Evolutionary conservation across 2,329 filamentous ascomycete genomes (phyloP), one percentile per base, ranked within the genome.

Genomic region (Beauveria sp.): DNA sequence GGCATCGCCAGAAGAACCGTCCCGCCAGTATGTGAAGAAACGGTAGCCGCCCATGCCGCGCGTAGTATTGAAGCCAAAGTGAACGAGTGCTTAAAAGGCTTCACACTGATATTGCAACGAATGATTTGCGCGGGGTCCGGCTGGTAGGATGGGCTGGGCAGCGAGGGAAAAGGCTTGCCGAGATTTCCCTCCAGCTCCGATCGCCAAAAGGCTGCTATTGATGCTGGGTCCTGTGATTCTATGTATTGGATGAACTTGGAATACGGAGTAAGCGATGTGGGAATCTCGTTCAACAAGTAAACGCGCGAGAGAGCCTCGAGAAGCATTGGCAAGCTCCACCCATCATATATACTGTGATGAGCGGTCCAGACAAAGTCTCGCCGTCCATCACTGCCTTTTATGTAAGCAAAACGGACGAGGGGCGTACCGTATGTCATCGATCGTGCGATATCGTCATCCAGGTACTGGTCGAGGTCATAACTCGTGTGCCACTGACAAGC

Each of bases 21-120:
- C 56, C 24, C 71, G 61, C n/a, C 70, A 64, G 75, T 70, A 60
- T 77, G 75, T 3, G 73, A 64, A 0, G 72, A 70, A 2, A 76
- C 68, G 3, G 75, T 69, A 5, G 79, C 51, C 14, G 66, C 60
- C 68, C 67, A 69, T 10, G 68, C 68, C 12, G 67, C 66, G 7
- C 68, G 65, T 1, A 68, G 28, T 12, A 66, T 56, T 1, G 64
- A 59, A 5, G 65, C 62, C 46, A 38, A 34, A 6, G 63, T 66
- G 31, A 64, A 49, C 2, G 5, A 48, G 3, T 18, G 26, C 7
- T 40, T 58, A 5, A 16, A 12, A 24, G 45, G 2, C 45, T 46
- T 22, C 10, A 46, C n/a, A 10, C 20, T 22, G 45, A 46, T 24
- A 24, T 6, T 46, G 20, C 45, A 24, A 22, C 45, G 45, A 2